Percentiles rank a stretch among this genome's conserved stretches.
Evolutionary conservation across 257 asterid genomes (phyloP).

Genomic region (Jasminum sambac): DNA sequence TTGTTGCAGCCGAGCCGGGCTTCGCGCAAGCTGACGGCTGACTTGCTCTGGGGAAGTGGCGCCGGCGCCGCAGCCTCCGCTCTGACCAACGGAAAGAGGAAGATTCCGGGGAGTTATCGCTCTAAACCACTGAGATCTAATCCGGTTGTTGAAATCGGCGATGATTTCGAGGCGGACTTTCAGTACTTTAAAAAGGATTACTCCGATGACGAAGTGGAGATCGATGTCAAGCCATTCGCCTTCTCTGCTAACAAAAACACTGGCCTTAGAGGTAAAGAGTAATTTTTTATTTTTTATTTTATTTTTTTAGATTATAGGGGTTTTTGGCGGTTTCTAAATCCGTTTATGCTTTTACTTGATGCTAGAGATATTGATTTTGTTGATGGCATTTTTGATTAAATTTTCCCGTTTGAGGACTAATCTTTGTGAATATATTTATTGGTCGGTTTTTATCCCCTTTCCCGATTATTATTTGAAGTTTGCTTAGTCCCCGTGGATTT

Average conservation of each 20-base stretch:
- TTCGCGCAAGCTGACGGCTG: constrained; percentile 72
- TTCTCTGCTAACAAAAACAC: constrained; percentile 51
- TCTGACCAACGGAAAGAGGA: constrained; percentile 41
- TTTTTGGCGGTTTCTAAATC: neutral
- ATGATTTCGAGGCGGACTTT: constrained; percentile 84
- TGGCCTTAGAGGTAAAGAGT: constrained; percentile 29
- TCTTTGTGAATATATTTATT: neutral
- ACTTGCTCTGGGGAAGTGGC: constrained; percentile 72
- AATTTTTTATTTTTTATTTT: neutral
- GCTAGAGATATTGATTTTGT: neutral
- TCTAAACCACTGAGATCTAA: constrained; percentile 63
- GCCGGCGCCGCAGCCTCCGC: constrained; percentile 38
- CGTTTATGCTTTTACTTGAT: constrained; percentile 4
- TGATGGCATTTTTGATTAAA: neutral
- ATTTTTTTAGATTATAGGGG: neutral
- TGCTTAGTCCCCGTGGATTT: neutral
- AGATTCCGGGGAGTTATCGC: constrained; percentile 32
- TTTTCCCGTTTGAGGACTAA: neutral
- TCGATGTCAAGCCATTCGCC: constrained; percentile 46
- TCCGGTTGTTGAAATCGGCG: constrained; percentile 46
- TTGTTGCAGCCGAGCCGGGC: constrained; percentile 52
- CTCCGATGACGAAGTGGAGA: constrained; percentile 46
- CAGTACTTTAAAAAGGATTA: constrained; percentile 74
- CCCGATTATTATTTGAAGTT: neutral
- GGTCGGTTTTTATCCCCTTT: neutral